A percentile compares a stretch with the other conserved stretches of the same genome.
Conservation (phyloP, 2,329 filamentous ascomycete genomes). For the Lasiodiplodia theobromae region DNA sequence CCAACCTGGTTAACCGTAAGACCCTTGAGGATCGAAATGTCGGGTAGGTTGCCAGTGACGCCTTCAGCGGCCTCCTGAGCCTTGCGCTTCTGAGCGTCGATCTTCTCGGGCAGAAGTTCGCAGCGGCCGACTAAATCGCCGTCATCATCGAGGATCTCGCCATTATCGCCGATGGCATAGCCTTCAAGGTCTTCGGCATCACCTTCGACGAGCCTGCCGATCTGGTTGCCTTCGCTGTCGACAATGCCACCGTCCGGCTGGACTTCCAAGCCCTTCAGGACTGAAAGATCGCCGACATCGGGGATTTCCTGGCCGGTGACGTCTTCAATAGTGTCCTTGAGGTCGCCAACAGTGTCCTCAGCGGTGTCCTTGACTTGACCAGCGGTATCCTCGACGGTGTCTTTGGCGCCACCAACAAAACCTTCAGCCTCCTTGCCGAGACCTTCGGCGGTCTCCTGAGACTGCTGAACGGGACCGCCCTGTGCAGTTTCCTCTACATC, state of each 20-base stretch:
- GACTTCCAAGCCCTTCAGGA: conserved; percentile 60
- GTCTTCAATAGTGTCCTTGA: conserved; percentile 35
- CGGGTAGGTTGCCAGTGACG: conserved; percentile 49
- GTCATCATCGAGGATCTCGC: conserved; percentile 63
- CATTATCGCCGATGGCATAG: conserved; percentile 61
- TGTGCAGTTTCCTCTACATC: conserved; percentile 43
- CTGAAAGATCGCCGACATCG: conserved; percentile 53
- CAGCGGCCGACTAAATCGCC: conserved; percentile 63
- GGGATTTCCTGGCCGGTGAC: conserved; percentile 42
- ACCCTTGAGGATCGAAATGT: conserved; percentile 55
- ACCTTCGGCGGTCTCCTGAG: conserved; percentile 34
- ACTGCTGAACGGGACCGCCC: conserved; percentile 37
- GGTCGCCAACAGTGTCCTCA: conserved; percentile 33
- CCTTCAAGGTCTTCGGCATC: conserved; percentile 61
- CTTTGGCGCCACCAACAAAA: conserved; percentile 33
- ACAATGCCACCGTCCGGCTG: conserved; percentile 62
- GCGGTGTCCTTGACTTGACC: conserved; percentile 33
- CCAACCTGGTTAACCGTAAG: conserved; percentile 56
- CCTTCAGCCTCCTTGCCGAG: conserved; percentile 27
- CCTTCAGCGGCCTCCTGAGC: conserved; percentile 41
- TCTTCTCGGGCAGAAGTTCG: conserved; percentile 57
- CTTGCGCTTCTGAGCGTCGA: conserved; percentile 45
- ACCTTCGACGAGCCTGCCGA: conserved; percentile 59
- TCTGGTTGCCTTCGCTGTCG: conserved; percentile 57
- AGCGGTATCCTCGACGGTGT: conserved; percentile 34